Evolutionary conservation across 768 basidiomycete species (phyloP), one percentile per base, ranked within the genome.

Genomic region (Termitomyces eurrhizus): DNA sequence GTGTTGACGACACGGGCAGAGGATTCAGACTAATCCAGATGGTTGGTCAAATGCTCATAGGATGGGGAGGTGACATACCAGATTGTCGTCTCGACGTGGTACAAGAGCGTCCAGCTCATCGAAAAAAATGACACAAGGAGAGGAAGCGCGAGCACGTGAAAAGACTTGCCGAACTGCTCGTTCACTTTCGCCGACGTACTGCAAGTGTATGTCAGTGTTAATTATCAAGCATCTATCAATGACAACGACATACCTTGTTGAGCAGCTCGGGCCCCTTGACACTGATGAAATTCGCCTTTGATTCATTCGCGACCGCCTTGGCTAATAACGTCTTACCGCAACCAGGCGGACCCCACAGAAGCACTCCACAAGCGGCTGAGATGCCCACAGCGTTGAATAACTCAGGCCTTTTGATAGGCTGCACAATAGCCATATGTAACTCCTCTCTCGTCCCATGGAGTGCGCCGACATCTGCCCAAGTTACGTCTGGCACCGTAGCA

Each of bases 181-280:
- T 71, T 98, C 96, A 70, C 94, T 96, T 76, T 99, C 96, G 14
- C 96, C 95, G 0, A 98, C 95, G 66, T 98, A 98, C 93, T 97
- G 32, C 41, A 44, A 68, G 7, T 18, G 3, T 49, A 50, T 52
- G 39, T 58, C 41, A 42, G 7, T 45, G 9, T 55, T 14, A 42
- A 37, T 26, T 9, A 16, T 39, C n/a, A 46, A 11, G 21, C 16
- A 37, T 48, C 21, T 14, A 6, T 16, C 4, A 18, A 29, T 13
- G 21, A 7, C 21, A 21, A 26, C 24, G 18, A 14, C 82, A 7
- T 59, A 92, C 95, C 84, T 99, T 99, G 78, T 99, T 99, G 60
- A 99, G 77, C 56, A 98, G 70, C 69, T 99, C 97, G 0, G 97
- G 97, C 0, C 97, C 97, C 69, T 98, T 98, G 54, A 98, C 92